Percentiles rank a stretch among this genome's conserved stretches.
These are phyloP conservation scores for Fusarium sp. DNA, from an alignment of 2,329 filamentous ascomycete genomes.

Conservation along the genomic window DNA sequence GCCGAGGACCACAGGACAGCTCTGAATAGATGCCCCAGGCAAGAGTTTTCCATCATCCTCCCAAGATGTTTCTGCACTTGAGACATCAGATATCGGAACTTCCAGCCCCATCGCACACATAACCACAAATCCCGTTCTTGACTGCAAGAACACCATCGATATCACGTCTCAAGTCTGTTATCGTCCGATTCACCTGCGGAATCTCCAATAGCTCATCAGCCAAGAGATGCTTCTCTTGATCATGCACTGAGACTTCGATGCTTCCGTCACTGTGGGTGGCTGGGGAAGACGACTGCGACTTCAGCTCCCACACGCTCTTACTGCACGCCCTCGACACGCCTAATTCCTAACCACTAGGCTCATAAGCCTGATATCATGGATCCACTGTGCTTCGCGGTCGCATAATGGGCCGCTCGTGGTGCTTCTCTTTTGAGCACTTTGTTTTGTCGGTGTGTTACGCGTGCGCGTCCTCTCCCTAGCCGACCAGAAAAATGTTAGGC, in stretches of 20 bases:
- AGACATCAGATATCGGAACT: conserved; percentile 12
- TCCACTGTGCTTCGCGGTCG: conserved; percentile 53
- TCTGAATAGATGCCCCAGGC: conserved; percentile 2
- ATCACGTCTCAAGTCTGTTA: conserved; percentile 30
- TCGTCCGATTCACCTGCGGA: conserved; percentile 37
- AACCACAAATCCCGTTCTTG: conserved; percentile 18
- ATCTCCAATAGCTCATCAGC: conserved; percentile 38
- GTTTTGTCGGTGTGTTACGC: conserved; percentile 54
- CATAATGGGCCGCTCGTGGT: conserved; percentile 50
- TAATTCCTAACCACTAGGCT: conserved; percentile 43
- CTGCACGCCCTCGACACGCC: conserved; percentile 35
- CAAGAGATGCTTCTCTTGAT: conserved; percentile 35
- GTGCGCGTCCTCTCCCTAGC: conserved; percentile 45
- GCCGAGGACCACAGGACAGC: not conserved
- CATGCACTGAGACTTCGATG: conserved; percentile 16
- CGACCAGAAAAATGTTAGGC: conserved; percentile 29
- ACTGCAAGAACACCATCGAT: conserved; percentile 26
- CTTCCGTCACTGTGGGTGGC: conserved; percentile 42
- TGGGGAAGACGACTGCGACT: conserved; percentile 38
- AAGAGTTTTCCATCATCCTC: not conserved
- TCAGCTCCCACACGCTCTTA: conserved; percentile 39
- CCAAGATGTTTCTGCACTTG: conserved; percentile 1
- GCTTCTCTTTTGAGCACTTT: conserved; percentile 43
- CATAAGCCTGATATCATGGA: conserved; percentile 44
- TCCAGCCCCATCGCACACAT: conserved; percentile 25